Evolutionary conservation across 176 grass and related monocot species (phyloP).

Genomic region (Avena sativa): DNA sequence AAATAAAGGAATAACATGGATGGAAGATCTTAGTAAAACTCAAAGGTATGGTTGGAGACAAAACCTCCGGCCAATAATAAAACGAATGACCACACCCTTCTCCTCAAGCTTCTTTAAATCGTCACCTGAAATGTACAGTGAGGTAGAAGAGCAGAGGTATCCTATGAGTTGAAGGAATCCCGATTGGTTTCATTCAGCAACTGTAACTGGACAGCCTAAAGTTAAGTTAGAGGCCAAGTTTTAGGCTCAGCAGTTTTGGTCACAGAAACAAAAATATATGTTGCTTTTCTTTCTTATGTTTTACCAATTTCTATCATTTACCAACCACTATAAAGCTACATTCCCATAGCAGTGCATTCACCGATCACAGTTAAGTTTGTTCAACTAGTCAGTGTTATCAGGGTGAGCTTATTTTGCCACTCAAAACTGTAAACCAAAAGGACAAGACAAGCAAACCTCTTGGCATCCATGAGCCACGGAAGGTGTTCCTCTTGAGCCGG

Average conservation of each 20-base stretch:
- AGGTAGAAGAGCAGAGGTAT: constrained; percentile 43
- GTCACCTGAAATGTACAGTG: constrained; percentile 68
- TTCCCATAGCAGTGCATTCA: neutral
- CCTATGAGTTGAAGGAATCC: constrained; percentile 6
- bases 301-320: neutral
- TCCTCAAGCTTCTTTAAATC: constrained; percentile 92
- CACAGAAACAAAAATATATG: neutral
- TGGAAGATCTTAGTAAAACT: constrained; percentile 15
- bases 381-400: neutral
- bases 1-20: neutral
- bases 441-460: constrained; percentile 60
- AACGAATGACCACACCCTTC: constrained; percentile 88
- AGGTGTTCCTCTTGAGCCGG: constrained; percentile 78
- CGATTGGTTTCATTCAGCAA: constrained; percentile 4
- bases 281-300: too few relatives aligned
- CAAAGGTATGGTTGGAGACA: constrained; percentile 37
- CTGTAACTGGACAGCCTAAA: neutral
- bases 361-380: neutral
- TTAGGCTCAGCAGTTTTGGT: neutral
- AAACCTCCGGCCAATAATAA: constrained; percentile 98
- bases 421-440: neutral
- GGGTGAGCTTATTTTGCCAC: neutral
- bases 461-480: constrained; percentile 94
- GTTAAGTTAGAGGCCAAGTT: neutral
- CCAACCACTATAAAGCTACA: neutral